These are phyloP conservation scores for Pholiota molesta DNA, from an alignment of 768 basidiomycete species.

Conservation along the genomic window DNA sequence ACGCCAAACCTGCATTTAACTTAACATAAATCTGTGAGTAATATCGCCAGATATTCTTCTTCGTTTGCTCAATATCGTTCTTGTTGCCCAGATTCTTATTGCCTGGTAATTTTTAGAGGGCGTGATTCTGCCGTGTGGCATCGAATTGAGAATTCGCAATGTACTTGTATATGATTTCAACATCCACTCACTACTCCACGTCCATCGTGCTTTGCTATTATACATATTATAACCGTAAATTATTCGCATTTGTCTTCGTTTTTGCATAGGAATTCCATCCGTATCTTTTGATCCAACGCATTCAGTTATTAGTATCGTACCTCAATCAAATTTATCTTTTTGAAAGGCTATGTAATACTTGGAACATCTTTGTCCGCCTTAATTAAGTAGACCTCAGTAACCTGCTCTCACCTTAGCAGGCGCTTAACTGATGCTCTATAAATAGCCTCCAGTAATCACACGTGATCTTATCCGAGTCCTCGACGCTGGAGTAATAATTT, in stretches of 20 bases:
- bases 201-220: neutral
- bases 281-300: too few species aligned
- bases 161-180: constrained; percentile 22
- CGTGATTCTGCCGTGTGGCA: neutral
- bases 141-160: constrained; percentile 16
- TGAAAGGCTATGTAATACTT: too few species aligned
- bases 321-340: too few species aligned
- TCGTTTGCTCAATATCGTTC: neutral
- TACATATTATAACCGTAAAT: constrained; percentile 2
- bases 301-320: too few species aligned
- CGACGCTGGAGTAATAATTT: too few species aligned
- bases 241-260: constrained; percentile 4
- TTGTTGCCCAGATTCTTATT: constrained; percentile 8
- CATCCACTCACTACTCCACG: constrained; percentile 12
- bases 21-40: constrained; percentile 22
- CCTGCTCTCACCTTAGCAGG: neutral
- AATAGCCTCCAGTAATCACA: neutral
- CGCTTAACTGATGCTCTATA: neutral
- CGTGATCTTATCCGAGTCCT: neutral
- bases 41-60: neutral
- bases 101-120: constrained; percentile 9
- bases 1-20: constrained; percentile 11
- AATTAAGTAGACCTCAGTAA: too few species aligned
- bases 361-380: too few species aligned
- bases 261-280: neutral